Evolutionary conservation across 2,329 filamentous ascomycete species (phyloP).

Genomic region (Fusarium clavum): DNA sequence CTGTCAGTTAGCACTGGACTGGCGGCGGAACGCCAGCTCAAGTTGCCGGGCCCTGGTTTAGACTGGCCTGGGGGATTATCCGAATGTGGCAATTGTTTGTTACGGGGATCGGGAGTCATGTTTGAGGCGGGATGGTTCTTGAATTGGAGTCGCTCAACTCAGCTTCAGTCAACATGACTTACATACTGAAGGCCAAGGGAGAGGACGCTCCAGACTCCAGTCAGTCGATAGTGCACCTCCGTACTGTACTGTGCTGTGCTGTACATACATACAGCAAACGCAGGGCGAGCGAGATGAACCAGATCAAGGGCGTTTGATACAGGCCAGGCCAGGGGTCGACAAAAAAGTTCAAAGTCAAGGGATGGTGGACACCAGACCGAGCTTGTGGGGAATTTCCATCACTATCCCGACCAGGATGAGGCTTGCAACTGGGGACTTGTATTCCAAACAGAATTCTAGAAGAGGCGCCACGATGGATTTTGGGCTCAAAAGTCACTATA

Average conservation of each 20-base stretch:
- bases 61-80: slow-evolving; percentile 3
- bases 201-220: not conserved
- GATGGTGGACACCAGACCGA: slow-evolving; percentile 30
- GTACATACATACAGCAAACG: slow-evolving; percentile 14
- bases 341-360: slow-evolving; percentile 26
- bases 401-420: slow-evolving; percentile 34
- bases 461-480: slow-evolving; percentile 38
- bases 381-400: slow-evolving; percentile 43
- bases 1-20: slow-evolving; percentile 32
- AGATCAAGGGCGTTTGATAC: slow-evolving; percentile 43
- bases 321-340: slow-evolving; percentile 35
- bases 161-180: slow-evolving; percentile 3
- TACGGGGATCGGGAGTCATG: slow-evolving; percentile 12
- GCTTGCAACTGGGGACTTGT: slow-evolving; percentile 39
- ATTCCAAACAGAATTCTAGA: slow-evolving; percentile 47
- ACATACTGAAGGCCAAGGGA: slow-evolving; percentile 10
- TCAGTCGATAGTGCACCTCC: not conserved
- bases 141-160: not conserved
- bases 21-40: slow-evolving; percentile 26
- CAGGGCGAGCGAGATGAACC: slow-evolving; percentile 43
- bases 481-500: slow-evolving; percentile 21
- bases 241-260: slow-evolving; percentile 4
- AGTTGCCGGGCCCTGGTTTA: slow-evolving; percentile 33
- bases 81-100: slow-evolving; percentile 35
- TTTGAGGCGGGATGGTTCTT: slow-evolving; percentile 22